phyloP scores from a whole-genome alignment of 371 early-diverging fungal genomes.

The Apophysomyces trapeziformis region DNA sequence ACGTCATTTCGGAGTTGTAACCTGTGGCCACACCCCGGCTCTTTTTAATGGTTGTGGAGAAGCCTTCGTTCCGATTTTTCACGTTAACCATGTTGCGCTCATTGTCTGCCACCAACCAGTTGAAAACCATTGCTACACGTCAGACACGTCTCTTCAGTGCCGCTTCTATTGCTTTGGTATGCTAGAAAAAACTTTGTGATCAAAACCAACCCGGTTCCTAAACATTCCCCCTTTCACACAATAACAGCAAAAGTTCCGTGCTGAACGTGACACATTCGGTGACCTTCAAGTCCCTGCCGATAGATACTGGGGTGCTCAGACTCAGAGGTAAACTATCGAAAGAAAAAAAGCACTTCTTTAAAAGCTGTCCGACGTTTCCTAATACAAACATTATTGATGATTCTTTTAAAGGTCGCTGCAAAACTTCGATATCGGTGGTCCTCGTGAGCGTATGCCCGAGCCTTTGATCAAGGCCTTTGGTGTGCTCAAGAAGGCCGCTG shows the following conservation, averaged over 20 bases:
- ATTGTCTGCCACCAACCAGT: constrained; percentile 25
- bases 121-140: constrained; percentile 28
- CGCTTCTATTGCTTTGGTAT: constrained; percentile 28
- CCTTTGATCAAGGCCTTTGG: constrained; percentile 87
- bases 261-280: constrained; percentile 88
- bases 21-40: too few relatives aligned
- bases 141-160: constrained; percentile 30
- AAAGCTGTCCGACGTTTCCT: neutral
- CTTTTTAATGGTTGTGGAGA: constrained; percentile 1
- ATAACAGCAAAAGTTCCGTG: constrained; percentile 57
- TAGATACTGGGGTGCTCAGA: constrained; percentile 91
- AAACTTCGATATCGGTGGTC: constrained; percentile 90
- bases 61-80: constrained; percentile 3
- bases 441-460: constrained; percentile 82
- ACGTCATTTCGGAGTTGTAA: constrained; percentile 7
- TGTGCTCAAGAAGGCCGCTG: constrained; percentile 88
- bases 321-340: constrained; percentile 65
- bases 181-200: neutral
- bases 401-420: constrained; percentile 57
- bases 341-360: too few relatives aligned
- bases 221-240: neutral
- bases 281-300: constrained; percentile 85
- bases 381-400: neutral
- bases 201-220: too few relatives aligned
- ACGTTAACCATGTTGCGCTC: constrained; percentile 33